phyloP scores from a whole-genome alignment of 2,329 filamentous ascomycete genomes.

The Xylaria sp. region DNA sequence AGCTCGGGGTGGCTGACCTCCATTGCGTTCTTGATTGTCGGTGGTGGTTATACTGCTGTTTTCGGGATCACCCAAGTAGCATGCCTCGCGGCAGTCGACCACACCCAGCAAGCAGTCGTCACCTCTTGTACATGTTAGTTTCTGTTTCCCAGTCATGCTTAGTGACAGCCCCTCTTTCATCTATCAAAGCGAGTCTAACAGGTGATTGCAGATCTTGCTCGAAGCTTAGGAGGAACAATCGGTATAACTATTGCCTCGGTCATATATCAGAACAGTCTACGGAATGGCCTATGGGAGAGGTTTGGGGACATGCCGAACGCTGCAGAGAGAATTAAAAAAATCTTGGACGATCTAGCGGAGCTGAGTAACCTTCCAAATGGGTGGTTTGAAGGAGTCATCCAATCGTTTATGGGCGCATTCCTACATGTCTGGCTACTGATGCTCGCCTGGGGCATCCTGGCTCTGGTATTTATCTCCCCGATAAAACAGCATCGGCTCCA shows the following conservation, averaged over 20 bases:
- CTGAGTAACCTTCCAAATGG: slow-evolving; percentile 2
- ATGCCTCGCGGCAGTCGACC: slow-evolving; percentile 17
- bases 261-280: slow-evolving; percentile 8
- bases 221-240: slow-evolving; percentile 15
- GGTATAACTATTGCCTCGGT: slow-evolving; percentile 15
- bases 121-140: slow-evolving; percentile 19
- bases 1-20: slow-evolving; percentile 3
- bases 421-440: slow-evolving; percentile 14
- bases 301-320: slow-evolving; percentile 11
- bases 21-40: slow-evolving; percentile 18
- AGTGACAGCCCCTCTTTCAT: no score
- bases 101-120: slow-evolving; percentile 18
- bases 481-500: slow-evolving; percentile 22
- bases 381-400: slow-evolving; percentile 14
- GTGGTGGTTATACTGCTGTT: slow-evolving; percentile 20
- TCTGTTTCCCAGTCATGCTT: neutral
- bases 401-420: slow-evolving; percentile 17
- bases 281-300: slow-evolving; percentile 2
- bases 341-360: slow-evolving; percentile 9
- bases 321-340: slow-evolving; percentile 8
- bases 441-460: slow-evolving; percentile 14
- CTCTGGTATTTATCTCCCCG: slow-evolving; percentile 11
- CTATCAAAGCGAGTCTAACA: neutral
- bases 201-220: slow-evolving; percentile 3
- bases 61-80: slow-evolving; percentile 18